A percentile compares a stretch with the other conserved stretches of the same genome.
These are phyloP conservation scores for Zymoseptoria brevis DNA, from an alignment of 2,329 filamentous ascomycete species.

Conservation along the genomic window DNA sequence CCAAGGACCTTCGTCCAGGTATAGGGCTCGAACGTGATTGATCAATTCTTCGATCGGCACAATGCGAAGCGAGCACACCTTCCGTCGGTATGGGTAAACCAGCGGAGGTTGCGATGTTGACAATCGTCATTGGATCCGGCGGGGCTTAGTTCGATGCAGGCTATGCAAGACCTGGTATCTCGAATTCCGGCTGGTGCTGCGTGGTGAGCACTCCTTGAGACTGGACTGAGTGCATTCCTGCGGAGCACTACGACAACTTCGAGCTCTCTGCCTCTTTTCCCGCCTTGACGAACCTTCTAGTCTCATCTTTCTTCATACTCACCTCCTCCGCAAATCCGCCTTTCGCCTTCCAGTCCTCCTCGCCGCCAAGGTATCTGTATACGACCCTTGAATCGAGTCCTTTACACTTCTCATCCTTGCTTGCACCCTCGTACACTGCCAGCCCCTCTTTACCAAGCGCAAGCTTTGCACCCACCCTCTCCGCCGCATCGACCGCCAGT, in stretches of 20 bases:
- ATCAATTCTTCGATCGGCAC: not conserved
- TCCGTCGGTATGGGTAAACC: not conserved
- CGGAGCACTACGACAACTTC: not conserved
- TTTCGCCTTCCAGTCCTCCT: slow-evolving; percentile 41
- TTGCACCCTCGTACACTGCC: slow-evolving; percentile 45
- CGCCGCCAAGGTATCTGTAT: slow-evolving; percentile 48
- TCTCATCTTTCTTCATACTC: slow-evolving; percentile 25
- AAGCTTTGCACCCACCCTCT: slow-evolving; percentile 43
- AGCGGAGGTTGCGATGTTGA: not conserved
- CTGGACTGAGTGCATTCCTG: not conserved
- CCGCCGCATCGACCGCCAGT: slow-evolving; percentile 49
- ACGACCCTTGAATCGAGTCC: slow-evolving; percentile 52
- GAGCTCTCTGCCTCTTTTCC: slow-evolving; percentile 15
- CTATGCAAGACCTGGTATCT: no score
- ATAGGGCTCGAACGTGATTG: not conserved
- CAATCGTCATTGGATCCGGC: no score
- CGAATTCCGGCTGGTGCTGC: not conserved
- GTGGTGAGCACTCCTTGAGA: not conserved
- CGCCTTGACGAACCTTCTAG: slow-evolving; percentile 16
- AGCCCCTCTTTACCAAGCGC: slow-evolving; percentile 45
- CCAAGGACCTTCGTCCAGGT: not conserved
- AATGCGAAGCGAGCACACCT: not conserved
- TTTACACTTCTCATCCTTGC: slow-evolving; percentile 43
- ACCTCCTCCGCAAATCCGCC: slow-evolving; percentile 20
- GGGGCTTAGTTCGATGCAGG: no score